These are phyloP conservation scores for Hypericum androsaemum DNA, from an alignment of 345 rosid genomes.

Conservation along the genomic window DNA sequence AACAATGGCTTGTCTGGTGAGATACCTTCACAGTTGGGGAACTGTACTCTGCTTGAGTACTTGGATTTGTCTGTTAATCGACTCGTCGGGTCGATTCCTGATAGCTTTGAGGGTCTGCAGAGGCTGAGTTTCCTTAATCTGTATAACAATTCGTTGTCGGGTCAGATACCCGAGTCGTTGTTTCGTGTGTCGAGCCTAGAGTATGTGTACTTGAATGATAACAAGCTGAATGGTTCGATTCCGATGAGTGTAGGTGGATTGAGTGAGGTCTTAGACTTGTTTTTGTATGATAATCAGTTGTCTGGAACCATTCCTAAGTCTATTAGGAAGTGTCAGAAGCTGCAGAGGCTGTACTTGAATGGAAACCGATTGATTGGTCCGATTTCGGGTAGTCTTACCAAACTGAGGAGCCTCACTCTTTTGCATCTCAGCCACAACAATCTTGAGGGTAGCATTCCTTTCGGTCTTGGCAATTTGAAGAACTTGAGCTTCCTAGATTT, in stretches of 20 bases:
- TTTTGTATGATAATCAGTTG: constrained; percentile 34
- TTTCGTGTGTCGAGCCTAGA: constrained; percentile 31
- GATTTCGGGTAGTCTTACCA: constrained; percentile 45
- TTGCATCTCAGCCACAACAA: constrained; percentile 33
- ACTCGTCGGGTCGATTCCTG: constrained; percentile 47
- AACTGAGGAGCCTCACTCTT: constrained; percentile 41
- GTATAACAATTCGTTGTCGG: constrained; percentile 39
- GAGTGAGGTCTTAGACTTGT: constrained; percentile 25
- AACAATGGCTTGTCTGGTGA: constrained; percentile 40
- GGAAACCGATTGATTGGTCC: constrained; percentile 42
- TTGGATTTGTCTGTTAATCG: constrained; percentile 49
- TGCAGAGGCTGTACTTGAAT: constrained; percentile 36
- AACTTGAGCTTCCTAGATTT: constrained; percentile 39
- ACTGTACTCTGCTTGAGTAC: constrained; percentile 36
- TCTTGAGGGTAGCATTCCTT: constrained; percentile 39
- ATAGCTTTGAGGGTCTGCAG: constrained; percentile 27
- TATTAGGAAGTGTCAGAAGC: constrained; percentile 43
- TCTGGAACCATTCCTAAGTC: constrained; percentile 63
- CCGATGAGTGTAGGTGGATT: constrained; percentile 45
- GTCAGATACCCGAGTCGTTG: constrained; percentile 50
- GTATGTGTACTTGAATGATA: constrained; percentile 26
- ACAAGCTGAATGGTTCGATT: constrained; percentile 54
- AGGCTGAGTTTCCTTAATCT: constrained; percentile 26
- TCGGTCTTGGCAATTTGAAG: constrained; percentile 36
- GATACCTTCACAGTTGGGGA: constrained; percentile 40